Conservation (phyloP, 2,329 filamentous ascomycete species). For the Periglandula ipomoeae region DNA sequence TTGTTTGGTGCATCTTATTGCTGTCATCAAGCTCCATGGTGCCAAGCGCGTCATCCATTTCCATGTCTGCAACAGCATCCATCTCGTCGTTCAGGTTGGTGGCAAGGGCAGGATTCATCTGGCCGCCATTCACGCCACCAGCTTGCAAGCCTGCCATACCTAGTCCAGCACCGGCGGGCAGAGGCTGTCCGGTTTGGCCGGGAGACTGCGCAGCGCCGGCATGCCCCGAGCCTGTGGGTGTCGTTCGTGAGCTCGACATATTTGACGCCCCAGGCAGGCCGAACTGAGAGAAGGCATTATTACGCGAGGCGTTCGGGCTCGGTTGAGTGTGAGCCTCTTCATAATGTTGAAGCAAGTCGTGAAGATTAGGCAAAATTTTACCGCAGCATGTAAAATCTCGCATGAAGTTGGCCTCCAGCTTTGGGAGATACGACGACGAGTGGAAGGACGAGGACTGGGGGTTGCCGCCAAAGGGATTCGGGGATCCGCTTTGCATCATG, state of each 20-base stretch:
- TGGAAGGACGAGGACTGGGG: constrained; percentile 92
- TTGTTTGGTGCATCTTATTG: constrained; percentile 59
- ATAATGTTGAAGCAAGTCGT: constrained; percentile 93
- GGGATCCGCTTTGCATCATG: constrained; percentile 94
- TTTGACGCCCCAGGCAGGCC: constrained; percentile 23
- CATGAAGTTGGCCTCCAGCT: constrained; percentile 96
- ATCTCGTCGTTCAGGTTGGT: constrained; percentile 49
- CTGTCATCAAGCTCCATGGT: constrained; percentile 54
- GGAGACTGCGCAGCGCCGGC: constrained; percentile 15
- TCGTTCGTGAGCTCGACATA: constrained; percentile 24
- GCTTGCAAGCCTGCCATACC: constrained; percentile 29
- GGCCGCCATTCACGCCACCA: constrained; percentile 19
- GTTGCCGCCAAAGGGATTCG: constrained; percentile 48
- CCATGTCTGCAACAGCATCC: constrained; percentile 88
- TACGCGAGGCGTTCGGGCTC: constrained; percentile 32
- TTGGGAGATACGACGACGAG: constrained; percentile 91
- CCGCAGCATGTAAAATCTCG: constrained; percentile 94
- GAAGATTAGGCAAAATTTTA: constrained; percentile 77
- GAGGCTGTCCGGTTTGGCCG: constrained; percentile 25
- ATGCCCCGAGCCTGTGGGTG: constrained; percentile 21
- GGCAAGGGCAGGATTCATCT: constrained; percentile 35
- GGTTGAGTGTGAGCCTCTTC: constrained; percentile 85
- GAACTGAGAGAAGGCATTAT: constrained; percentile 32
- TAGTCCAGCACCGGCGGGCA: constrained; percentile 20
- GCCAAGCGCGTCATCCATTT: constrained; percentile 79